Evolutionary conservation across 495 filamentous ascomycete genomes (phyloP), one percentile per base, ranked within the genome.

Genomic region (Physcia stellaris): DNA sequence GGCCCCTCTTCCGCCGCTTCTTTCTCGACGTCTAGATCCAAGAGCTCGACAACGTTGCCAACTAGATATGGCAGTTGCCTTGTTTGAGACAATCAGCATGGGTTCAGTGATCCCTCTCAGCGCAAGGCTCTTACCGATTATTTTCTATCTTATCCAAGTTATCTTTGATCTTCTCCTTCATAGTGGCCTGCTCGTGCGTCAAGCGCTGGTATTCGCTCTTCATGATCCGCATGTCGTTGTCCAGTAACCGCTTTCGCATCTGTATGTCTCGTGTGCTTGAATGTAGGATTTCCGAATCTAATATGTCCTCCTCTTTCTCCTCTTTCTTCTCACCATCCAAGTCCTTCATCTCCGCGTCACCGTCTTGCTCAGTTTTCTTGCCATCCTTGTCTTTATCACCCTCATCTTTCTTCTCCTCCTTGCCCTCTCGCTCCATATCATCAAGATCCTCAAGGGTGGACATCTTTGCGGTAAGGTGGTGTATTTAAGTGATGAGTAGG

Each of bases 91-190:
- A 37, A 42, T 49, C 23, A 48, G 35, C 20, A 26, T 34, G 35
- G 17, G 23, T 31, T 24, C 15, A 40, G 17, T 29, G 40, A 22
- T 6, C 10, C 28, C 15, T 31, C 10, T 24, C 22, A 26, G 27
- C 19, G 19, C 20, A 37, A 27, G 32, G 35, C 28, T 24, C 38
- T 43, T 68, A 94, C 90, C 86, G 77, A 61, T 98, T 98, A 59
- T 98, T 98, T 42, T 93, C 87, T 43, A 98, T 96, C 75, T 96
- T 98, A 46, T 98, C 90, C 51, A 81, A 61, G 52, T 98, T 98
- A 55, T 98, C 90, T 71, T 95, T 96, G 56, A 96, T 94, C 70
- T 94, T 95, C 56, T 98, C 92, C 41, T 75, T 71, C 90, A 96
- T 98, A 42, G 79, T 73, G 37, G 77, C 73, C 66, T 93, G 93